Evolutionary conservation across 2,329 filamentous ascomycete species (phyloP).

Genomic region (Curvularia sp.): DNA sequence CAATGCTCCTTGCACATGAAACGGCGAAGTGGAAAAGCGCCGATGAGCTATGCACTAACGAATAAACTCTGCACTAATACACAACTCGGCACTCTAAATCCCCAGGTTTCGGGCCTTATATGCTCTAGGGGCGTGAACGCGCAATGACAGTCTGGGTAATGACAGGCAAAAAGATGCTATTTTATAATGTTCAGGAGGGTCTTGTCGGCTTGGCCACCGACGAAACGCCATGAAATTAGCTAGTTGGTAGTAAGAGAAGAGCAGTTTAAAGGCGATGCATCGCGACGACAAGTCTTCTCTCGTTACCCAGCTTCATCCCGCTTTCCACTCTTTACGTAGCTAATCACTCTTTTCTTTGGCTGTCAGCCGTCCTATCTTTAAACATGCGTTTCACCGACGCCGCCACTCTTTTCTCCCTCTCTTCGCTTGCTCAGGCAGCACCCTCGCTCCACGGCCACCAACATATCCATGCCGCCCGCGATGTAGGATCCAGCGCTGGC

Average conservation of each 20-base stretch:
- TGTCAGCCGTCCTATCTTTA: constrained; percentile 34
- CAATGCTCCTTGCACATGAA: constrained; percentile 12
- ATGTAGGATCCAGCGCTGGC: constrained; percentile 37
- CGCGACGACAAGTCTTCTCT: not conserved
- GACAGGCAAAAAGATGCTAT: not conserved
- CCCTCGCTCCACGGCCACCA: constrained; percentile 14
- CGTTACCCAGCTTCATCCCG: not conserved
- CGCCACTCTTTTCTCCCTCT: constrained; percentile 28
- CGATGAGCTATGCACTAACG: constrained; percentile 7
- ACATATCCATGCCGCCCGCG: constrained; percentile 10
- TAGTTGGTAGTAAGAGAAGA: not conserved
- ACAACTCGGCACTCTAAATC: not conserved
- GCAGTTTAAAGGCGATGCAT: constrained; percentile 4
- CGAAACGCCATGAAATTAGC: constrained; percentile 10
- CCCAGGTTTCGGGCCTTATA: constrained; percentile 13
- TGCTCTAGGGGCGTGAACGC: not conserved
- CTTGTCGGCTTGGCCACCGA: constrained; percentile 11
- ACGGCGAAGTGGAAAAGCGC: constrained; percentile 12
- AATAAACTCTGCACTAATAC: constrained; percentile 12
- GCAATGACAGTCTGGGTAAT: not conserved
- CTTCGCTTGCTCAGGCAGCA: constrained; percentile 27
- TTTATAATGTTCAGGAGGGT: not conserved
- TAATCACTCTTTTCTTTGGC: constrained; percentile 14
- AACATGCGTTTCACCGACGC: constrained; percentile 31
- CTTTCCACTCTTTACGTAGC: constrained; percentile 6